phyloP scores from a whole-genome alignment of 805 yeast species.

The Teunomyces gatunensis region DNA sequence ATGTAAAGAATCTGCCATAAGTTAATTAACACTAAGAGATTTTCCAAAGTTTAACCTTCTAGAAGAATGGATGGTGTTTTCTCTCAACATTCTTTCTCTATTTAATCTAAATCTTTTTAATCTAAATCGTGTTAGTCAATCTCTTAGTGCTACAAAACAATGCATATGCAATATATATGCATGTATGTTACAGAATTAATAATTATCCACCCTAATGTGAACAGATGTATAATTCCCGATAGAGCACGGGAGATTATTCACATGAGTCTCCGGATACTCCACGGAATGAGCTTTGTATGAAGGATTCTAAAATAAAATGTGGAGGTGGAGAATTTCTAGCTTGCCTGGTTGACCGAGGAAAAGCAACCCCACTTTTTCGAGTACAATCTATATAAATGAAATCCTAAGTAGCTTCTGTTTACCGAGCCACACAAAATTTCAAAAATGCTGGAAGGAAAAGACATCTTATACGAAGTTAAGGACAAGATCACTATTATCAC shows the following conservation, averaged over 20 bases:
- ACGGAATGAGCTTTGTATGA: not conserved
- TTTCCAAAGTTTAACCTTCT: too few relatives aligned
- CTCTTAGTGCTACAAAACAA: too few relatives aligned
- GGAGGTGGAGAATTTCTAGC: not conserved
- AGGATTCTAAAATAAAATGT: not conserved
- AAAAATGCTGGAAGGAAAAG: slow-evolving; percentile 16
- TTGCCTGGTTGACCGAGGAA: slow-evolving; percentile 5
- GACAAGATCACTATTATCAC: slow-evolving; percentile 61
- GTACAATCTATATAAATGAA: not conserved
- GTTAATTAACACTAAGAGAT: not conserved
- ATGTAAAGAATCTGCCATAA: not conserved
- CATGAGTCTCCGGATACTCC: not conserved
- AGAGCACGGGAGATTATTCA: not conserved
- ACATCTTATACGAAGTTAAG: slow-evolving; percentile 40
- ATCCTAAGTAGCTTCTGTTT: not conserved
- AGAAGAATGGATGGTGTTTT: too few relatives aligned
- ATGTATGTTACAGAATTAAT: too few relatives aligned
- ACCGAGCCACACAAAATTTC: not conserved
- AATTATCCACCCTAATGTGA: too few relatives aligned
- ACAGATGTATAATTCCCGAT: too few relatives aligned
- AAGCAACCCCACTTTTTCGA: slow-evolving; percentile 8
- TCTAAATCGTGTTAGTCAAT: too few relatives aligned
- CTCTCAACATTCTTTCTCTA: too few relatives aligned
- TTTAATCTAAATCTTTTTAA: too few relatives aligned
- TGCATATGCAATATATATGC: too few relatives aligned